phyloP scores from a whole-genome alignment of 208 protist species.

The Balamuthia mandrillaris region DNA sequence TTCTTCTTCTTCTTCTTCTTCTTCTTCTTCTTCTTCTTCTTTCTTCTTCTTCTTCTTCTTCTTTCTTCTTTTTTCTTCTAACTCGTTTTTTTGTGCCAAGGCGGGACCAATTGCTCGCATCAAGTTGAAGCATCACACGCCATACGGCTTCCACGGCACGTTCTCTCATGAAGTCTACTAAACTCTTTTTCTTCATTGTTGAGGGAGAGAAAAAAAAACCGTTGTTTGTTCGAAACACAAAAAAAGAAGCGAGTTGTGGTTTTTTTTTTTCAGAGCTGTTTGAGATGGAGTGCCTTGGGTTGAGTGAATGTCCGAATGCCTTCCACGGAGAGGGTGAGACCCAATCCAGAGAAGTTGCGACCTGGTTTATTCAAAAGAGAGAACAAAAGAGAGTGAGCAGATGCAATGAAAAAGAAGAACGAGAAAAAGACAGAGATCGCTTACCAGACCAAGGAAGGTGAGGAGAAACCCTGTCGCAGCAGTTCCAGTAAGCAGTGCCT shows the following conservation, averaged over 20 bases:
- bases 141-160: slow-evolving; percentile 49
- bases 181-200: too few species aligned
- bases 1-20: too few species aligned
- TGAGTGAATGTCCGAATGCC: slow-evolving; percentile 13
- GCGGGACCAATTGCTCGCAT: slow-evolving; percentile 30
- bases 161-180: slow-evolving; percentile 34
- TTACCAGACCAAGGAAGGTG: not conserved
- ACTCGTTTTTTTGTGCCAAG: too few species aligned
- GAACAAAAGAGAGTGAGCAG: not conserved
- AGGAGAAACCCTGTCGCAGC: slow-evolving; percentile 38
- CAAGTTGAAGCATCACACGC: slow-evolving; percentile 38
- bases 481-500: slow-evolving; percentile 58
- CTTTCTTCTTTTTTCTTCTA: too few species aligned
- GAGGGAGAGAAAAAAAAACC: too few species aligned
- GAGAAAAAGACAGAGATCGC: not conserved
- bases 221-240: too few species aligned
- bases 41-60: too few species aligned
- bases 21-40: too few species aligned
- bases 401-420: too few species aligned
- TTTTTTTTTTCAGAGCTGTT: too few species aligned
- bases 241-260: too few species aligned
- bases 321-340: not conserved
- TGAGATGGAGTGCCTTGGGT: slow-evolving; percentile 12
- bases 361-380: not conserved
- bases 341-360: slow-evolving; percentile 7